Evolutionary conservation across 257 asterid genomes (phyloP), one percentile per base, ranked within the genome.

Genomic region (Ajuga chamaepitys): DNA sequence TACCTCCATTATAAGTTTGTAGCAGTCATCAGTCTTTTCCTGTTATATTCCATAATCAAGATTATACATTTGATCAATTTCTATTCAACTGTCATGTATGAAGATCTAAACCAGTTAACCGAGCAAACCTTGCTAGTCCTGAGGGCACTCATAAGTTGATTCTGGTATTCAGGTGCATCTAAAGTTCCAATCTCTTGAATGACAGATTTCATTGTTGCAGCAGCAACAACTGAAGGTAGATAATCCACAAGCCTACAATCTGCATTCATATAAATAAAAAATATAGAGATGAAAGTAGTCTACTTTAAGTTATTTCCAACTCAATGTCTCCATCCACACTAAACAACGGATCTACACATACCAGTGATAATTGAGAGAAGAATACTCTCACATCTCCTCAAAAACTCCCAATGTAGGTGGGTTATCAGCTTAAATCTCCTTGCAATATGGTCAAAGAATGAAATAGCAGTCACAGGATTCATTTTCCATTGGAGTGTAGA

Each of bases 401-500:
- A 73, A 50, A 91, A 82, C 61, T 84, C 91, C 68, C 72, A 79
- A 62, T 81, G 86, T 42, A 72, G 78, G 48, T 80, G 71, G 24
- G 20, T 60, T 60, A 66, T 66, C 70, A 81, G 76, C 61, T 75
- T 83, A 67, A 84, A 81, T 79, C 96, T 88, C 77, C 96, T 84
- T 9, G 63, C 78, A 73, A 80, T 68, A 82, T 88, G 95, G 79
- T 88, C 98, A 72, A 88, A 25, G 72, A 83, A 88, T 1, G 95
- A 80, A 18, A 91, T 62, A n/a, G 98, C 95, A 4, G 96, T 91
- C 55, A 83, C 98, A 4, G 80, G 90, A 60, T 79, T 81, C 94
- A 89, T 88, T 77, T 65, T 85, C 98, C 98, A 91, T 48, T 78
- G 70, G 13, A 92, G 86, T 0, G 91, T 69, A 5, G 95, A 85